Evolutionary conservation across 2,329 filamentous ascomycete species (phyloP).

Genomic region (Zopfia rhizophila): DNA sequence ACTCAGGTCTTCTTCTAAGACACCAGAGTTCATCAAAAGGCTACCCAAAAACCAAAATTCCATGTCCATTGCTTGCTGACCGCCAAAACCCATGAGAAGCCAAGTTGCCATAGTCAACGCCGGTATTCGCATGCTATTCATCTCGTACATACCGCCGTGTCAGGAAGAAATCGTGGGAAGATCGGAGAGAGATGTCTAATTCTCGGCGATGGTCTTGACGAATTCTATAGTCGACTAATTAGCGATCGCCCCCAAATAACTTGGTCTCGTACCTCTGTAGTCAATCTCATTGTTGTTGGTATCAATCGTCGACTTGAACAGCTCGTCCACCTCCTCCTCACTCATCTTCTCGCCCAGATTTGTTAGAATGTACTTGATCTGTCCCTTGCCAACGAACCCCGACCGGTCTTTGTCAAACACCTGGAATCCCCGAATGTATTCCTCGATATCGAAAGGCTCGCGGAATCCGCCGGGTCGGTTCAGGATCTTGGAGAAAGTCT

Average conservation of each 20-base stretch:
- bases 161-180: constrained; percentile 7
- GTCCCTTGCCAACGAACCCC: constrained; percentile 95
- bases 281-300: constrained; percentile 97
- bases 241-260: background rate
- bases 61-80: background rate
- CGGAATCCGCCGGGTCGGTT: constrained; percentile 98
- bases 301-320: constrained; percentile 93
- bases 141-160: constrained; percentile 32
- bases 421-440: constrained; percentile 98
- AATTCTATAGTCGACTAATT: constrained; percentile 43
- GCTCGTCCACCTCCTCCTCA: constrained; percentile 97
- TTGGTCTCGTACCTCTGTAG: constrained; percentile 78
- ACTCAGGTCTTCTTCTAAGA: too few species aligned
- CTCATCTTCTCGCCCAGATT: constrained; percentile 99
- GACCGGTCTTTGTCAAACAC: constrained; percentile 99
- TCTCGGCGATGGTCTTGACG: constrained; percentile 53
- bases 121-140: constrained; percentile 39
- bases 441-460: constrained; percentile 95
- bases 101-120: constrained; percentile 37
- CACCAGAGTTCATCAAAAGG: too few species aligned
- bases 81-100: background rate
- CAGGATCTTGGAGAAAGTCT: constrained; percentile 94
- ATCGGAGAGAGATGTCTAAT: constrained; percentile 33
- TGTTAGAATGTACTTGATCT: constrained; percentile 97
- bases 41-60: too few species aligned